Conservation (phyloP, 2,329 filamentous ascomycete genomes). For the Sodiomyces alkalinus region DNA sequence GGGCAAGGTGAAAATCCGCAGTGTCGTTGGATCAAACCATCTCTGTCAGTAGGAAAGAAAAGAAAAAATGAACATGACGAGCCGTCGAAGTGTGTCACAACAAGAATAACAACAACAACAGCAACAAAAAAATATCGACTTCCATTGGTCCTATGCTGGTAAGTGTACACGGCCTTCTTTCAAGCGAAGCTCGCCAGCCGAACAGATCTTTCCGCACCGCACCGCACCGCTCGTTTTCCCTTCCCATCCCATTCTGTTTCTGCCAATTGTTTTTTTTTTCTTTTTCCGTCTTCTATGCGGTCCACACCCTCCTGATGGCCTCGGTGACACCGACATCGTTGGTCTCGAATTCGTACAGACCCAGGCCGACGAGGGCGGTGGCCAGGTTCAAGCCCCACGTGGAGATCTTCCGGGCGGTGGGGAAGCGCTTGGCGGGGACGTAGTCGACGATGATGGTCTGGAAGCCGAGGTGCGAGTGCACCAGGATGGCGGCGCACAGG, state of each 20-base stretch:
- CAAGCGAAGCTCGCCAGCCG: not conserved
- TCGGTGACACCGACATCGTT: conserved; percentile 94
- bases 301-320: conserved; percentile 79
- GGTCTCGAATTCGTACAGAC: conserved; percentile 97
- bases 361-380: conserved; percentile 70
- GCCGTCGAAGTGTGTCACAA: not conserved
- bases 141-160: conserved; percentile 3
- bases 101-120: not conserved
- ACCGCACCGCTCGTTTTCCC: not conserved
- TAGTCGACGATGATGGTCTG: conserved; percentile 87
- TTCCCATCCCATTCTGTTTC: not conserved
- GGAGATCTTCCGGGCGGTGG: conserved; percentile 48
- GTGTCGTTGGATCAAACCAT: no score
- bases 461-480: conserved; percentile 95
- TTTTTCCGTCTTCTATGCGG: conserved; percentile 37
- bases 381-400: conserved; percentile 66
- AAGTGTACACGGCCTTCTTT: conserved; percentile 1
- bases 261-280: not conserved
- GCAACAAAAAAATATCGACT: not conserved
- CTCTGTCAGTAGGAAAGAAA: no score
- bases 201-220: not conserved
- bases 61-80: no score
- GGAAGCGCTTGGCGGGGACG: conserved; percentile 57
- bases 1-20: no score
- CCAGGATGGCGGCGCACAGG: conserved; percentile 65